Evolutionary conservation across 352 stramenopile genomes (phyloP).

Genomic region (Phytopythium montanum): DNA sequence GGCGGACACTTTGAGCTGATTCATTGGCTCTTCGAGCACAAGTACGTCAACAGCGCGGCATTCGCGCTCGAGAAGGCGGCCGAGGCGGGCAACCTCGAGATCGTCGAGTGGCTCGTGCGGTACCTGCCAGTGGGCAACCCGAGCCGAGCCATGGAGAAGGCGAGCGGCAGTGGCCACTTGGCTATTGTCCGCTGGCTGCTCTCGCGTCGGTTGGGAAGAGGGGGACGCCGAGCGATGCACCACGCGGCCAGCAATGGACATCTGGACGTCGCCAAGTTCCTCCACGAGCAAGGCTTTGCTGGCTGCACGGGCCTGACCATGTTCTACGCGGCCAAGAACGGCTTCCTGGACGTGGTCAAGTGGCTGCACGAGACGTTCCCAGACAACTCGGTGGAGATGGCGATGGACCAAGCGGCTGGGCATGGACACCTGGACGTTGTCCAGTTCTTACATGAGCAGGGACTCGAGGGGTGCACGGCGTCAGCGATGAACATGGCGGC

Average conservation of each 20-base stretch:
- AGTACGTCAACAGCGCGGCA: conserved; percentile 21
- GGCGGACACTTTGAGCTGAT: conserved; percentile 19
- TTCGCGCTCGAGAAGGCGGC: conserved; percentile 31
- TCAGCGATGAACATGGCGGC: conserved; percentile 27
- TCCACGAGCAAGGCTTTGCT: conserved; percentile 18
- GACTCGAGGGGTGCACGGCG: conserved; percentile 11
- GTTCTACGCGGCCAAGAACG: conserved; percentile 21
- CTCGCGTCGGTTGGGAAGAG: conserved; percentile 21
- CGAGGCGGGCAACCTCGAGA: conserved; percentile 28
- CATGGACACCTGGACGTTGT: conserved; percentile 20
- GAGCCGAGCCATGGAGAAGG: conserved; percentile 25
- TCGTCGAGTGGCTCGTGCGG: conserved; percentile 30
- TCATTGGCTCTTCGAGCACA: conserved; percentile 23
- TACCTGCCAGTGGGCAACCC: conserved; percentile 24
- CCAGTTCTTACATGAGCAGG: conserved; percentile 15
- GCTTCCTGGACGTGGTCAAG: conserved; percentile 23
- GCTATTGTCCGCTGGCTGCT: conserved; percentile 26
- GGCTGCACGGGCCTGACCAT: conserved; percentile 22
- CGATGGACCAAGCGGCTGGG: conserved; percentile 24
- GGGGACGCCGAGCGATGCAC: conserved; percentile 22
- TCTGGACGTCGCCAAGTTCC: conserved; percentile 18
- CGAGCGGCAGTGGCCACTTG: conserved; percentile 21
- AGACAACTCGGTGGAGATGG: conserved; percentile 20
- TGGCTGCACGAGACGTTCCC: conserved; percentile 22
- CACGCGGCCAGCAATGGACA: conserved; percentile 23